Evolutionary conservation across 192 early-diverging fungal species (phyloP).

Genomic region (Coemansia sp.): DNA sequence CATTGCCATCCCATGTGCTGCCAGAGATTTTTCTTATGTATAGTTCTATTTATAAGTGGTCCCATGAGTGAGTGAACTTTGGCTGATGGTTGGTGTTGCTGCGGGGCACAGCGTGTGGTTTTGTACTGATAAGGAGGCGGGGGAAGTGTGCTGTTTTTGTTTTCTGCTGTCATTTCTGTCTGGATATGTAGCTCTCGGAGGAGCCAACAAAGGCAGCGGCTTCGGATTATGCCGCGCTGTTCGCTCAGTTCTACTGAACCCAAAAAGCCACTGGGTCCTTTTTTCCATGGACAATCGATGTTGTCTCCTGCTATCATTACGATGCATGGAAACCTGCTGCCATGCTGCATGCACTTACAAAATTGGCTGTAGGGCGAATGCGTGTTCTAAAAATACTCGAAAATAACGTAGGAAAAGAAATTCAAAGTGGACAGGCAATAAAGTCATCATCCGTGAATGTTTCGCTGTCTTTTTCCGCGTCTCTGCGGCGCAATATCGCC

Average conservation of each 20-base stretch:
- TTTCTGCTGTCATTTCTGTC: background rate
- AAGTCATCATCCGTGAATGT: background rate
- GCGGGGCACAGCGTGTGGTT: too few species aligned
- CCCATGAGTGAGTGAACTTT: too few species aligned
- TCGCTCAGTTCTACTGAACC: slow-evolving; percentile 36
- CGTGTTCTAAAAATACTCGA: slow-evolving; percentile 1
- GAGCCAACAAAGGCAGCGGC: slow-evolving; percentile 33
- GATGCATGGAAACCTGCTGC: background rate
- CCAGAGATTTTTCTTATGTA: too few species aligned
- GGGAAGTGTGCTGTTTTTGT: background rate
- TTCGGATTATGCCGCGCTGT: slow-evolving; percentile 45
- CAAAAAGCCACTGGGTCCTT: background rate
- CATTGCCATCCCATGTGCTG: too few species aligned
- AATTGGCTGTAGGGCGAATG: slow-evolving; percentile 4
- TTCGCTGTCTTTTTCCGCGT: background rate
- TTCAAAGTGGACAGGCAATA: background rate
- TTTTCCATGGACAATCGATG: background rate
- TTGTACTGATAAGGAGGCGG: too few species aligned
- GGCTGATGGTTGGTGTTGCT: too few species aligned
- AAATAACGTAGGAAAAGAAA: background rate
- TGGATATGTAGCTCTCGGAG: slow-evolving; percentile 43
- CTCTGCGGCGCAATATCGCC: background rate
- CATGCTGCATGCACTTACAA: background rate
- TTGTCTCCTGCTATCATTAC: background rate
- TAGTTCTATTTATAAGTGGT: too few species aligned